These are phyloP conservation scores for Solanum verrucosum DNA, from an alignment of 257 asterid genomes.

Conservation along the genomic window DNA sequence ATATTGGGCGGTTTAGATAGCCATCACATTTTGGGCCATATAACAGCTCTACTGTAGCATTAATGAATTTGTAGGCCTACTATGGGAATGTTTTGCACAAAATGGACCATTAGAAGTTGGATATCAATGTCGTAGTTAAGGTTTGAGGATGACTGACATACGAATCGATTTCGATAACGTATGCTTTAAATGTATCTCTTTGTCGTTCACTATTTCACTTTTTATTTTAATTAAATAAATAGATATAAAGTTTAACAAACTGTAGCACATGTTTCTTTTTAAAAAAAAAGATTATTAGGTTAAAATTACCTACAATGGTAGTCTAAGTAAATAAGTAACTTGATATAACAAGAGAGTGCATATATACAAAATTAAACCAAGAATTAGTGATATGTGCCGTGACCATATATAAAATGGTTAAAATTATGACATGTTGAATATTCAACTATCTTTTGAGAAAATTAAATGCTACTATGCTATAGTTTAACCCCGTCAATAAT, in stretches of 20 bases:
- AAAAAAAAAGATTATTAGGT: not conserved
- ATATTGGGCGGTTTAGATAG: not conserved
- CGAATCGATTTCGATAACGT: not conserved
- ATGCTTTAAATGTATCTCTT: not conserved
- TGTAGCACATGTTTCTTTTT: not conserved
- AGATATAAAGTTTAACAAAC: not conserved
- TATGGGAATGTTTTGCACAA: constrained; percentile 3
- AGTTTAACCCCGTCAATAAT: not conserved
- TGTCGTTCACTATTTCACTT: not conserved
- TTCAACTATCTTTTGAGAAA: not conserved
- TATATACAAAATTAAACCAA: not conserved
- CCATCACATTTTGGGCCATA: not conserved
- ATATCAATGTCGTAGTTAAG: not conserved
- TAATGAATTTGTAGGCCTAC: not conserved
- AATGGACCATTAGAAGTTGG: constrained; percentile 7
- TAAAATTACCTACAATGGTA: not conserved
- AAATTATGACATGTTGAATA: not conserved
- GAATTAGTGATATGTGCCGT: not conserved
- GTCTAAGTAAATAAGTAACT: not conserved
- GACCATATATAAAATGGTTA: too few species aligned
- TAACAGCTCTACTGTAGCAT: not conserved
- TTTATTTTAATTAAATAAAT: not conserved
- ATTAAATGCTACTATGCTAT: not conserved
- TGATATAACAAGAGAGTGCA: not conserved
- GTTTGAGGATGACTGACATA: not conserved